These are phyloP conservation scores for Laguncularia racemosa DNA, from an alignment of 345 rosid species.

Conservation along the genomic window DNA sequence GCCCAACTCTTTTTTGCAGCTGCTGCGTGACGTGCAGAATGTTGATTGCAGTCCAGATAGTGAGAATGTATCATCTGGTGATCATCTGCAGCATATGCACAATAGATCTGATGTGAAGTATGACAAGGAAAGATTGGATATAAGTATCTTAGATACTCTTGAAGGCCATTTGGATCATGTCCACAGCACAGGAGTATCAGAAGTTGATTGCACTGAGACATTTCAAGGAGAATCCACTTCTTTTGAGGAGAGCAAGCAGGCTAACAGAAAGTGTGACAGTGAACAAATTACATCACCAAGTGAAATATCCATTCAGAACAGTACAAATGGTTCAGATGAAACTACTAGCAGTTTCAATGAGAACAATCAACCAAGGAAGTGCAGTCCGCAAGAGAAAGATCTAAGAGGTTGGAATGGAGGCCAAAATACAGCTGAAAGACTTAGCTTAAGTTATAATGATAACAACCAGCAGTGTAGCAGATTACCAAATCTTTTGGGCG, in stretches of 20 bases:
- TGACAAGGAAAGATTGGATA: conserved; percentile 11
- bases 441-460: conserved; percentile 19
- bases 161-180: neutral
- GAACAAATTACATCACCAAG: conserved; percentile 12
- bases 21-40: conserved; percentile 26
- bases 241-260: conserved; percentile 13
- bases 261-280: conserved; percentile 2
- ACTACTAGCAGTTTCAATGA: conserved; percentile 18
- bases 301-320: conserved; percentile 17
- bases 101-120: conserved; percentile 6
- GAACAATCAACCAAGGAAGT: conserved; percentile 18
- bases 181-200: conserved; percentile 8
- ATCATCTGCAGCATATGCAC: conserved; percentile 18
- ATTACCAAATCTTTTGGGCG: conserved; percentile 20
- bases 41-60: conserved; percentile 19
- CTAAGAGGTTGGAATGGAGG: conserved; percentile 11
- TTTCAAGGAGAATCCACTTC: conserved; percentile 23
- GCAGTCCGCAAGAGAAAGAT: conserved; percentile 16
- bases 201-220: conserved; percentile 23
- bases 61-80: conserved; percentile 15
- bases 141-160: conserved; percentile 12
- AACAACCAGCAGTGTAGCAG: conserved; percentile 16
- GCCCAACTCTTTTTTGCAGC: conserved; percentile 32
- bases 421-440: conserved; percentile 12
- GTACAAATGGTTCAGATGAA: conserved; percentile 11